Evolutionary conservation across 129 eudicot genomes (phyloP).

Genomic region (Escallonia rubra): DNA sequence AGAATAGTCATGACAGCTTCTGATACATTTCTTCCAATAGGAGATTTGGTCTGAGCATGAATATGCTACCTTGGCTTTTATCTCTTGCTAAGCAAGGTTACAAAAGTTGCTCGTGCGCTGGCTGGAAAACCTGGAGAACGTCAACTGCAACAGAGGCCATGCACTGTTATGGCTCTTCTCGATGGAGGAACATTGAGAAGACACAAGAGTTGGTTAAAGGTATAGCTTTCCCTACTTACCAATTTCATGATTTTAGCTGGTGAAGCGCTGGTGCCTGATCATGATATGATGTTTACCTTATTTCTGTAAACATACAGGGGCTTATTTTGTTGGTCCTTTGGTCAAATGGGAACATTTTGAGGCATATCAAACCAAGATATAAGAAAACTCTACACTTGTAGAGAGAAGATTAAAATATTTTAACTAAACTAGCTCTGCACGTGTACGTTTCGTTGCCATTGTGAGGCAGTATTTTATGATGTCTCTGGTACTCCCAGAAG

Average conservation of each 20-base stretch:
- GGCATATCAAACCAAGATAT: neutral
- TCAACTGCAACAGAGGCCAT: slow-evolving; percentile 49
- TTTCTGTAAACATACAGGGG: neutral
- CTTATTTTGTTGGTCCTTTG: neutral
- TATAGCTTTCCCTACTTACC: slow-evolving; percentile 5
- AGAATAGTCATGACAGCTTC: slow-evolving; percentile 10
- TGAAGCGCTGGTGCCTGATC: neutral
- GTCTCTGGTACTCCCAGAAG: too few species aligned
- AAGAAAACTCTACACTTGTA: too few species aligned
- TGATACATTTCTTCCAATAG: neutral
- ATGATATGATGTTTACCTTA: slow-evolving; percentile 1
- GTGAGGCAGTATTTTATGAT: too few species aligned
- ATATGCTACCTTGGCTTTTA: neutral
- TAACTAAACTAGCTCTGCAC: too few species aligned
- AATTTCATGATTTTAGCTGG: neutral
- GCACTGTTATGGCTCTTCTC: slow-evolving; percentile 86
- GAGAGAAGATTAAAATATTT: too few species aligned
- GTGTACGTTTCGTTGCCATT: too few species aligned
- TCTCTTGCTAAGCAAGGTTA: slow-evolving; percentile 40
- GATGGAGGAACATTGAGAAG: slow-evolving; percentile 95
- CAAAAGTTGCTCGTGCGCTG: slow-evolving; percentile 87
- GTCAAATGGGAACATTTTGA: neutral
- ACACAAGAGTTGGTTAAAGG: slow-evolving; percentile 95
- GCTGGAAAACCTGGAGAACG: slow-evolving; percentile 50
- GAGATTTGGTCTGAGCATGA: too few species aligned